Conservation (phyloP, 176 grass and related monocot genomes). For the Oryza punctata region DNA sequence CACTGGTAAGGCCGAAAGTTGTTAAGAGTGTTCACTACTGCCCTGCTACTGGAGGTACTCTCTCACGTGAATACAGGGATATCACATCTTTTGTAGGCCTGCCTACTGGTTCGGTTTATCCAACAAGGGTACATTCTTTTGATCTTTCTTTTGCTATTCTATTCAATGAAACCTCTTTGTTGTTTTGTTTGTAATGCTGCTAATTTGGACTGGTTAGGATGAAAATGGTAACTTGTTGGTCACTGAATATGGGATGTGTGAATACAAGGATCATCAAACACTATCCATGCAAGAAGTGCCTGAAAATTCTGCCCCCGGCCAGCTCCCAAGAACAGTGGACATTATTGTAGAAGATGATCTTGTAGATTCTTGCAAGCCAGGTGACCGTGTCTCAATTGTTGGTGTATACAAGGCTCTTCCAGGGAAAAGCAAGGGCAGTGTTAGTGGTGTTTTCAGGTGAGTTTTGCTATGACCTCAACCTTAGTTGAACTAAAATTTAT, state of each 20-base stretch:
- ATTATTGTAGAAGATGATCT: constrained; percentile 96
- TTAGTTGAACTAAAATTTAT: constrained; percentile 9
- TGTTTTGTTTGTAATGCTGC: constrained; percentile 18
- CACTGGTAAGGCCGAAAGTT: constrained; percentile 89
- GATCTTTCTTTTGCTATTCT: neutral
- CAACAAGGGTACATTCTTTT: constrained; percentile 75
- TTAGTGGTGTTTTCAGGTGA: constrained; percentile 97
- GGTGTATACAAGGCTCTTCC: constrained; percentile 95
- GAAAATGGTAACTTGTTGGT: constrained; percentile 90
- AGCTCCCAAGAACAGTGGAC: constrained; percentile 93
- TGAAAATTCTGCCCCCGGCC: constrained; percentile 96
- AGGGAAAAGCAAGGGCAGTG: constrained; percentile 98
- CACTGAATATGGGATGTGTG: constrained; percentile 90
- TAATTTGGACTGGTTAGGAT: constrained; percentile 60
- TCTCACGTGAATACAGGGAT: constrained; percentile 89
- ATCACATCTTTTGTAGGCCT: constrained; percentile 90
- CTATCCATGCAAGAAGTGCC: constrained; percentile 98
- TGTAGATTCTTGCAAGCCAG: constrained; percentile 97
- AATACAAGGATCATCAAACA: constrained; percentile 98
- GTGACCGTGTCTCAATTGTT: constrained; percentile 94
- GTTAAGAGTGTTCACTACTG: constrained; percentile 98
- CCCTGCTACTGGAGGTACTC: constrained; percentile 57
- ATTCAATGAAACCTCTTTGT: neutral
- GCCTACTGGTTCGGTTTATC: constrained; percentile 95
- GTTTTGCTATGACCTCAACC: constrained; percentile 10